phyloP scores from a whole-genome alignment of 257 asterid genomes.

The Nicotiana paniculata region DNA sequence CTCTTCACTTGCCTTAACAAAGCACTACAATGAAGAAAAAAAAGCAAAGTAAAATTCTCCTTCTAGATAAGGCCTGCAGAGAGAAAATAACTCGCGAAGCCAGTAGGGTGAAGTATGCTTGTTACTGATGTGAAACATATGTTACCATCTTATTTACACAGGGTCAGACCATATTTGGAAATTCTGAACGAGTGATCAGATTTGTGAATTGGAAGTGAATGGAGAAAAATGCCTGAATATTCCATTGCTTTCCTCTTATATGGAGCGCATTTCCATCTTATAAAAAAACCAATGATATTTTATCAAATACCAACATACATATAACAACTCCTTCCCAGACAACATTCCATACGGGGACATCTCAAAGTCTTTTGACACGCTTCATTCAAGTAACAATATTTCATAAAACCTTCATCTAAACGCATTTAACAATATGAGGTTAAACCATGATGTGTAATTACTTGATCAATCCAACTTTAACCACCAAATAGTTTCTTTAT shows the following conservation, averaged over 20 bases:
- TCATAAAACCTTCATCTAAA: not conserved
- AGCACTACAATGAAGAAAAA: not conserved
- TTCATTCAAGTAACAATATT: not conserved
- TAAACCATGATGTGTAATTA: not conserved
- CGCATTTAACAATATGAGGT: not conserved
- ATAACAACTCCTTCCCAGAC: not conserved
- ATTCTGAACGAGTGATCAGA: not conserved
- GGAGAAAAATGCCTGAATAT: not conserved
- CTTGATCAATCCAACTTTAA: not conserved
- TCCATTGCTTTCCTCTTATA: not conserved
- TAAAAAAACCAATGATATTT: not conserved
- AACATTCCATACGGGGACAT: not conserved
- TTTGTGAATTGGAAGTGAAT: not conserved
- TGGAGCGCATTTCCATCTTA: not conserved
- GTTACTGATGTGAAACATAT: not conserved
- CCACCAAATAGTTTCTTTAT: not conserved
- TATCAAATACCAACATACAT: not conserved
- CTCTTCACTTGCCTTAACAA: not conserved
- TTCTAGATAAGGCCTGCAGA: not conserved
- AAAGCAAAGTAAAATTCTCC: not conserved
- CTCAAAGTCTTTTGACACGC: not conserved
- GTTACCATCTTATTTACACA: not conserved
- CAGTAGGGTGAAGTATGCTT: not conserved
- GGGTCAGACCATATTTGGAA: not conserved
- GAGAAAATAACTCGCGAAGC: not conserved